A percentile compares a stretch with the other conserved stretches of the same genome.
Evolutionary conservation across 805 yeast species (phyloP).

Genomic region (Candida bentonensis): DNA sequence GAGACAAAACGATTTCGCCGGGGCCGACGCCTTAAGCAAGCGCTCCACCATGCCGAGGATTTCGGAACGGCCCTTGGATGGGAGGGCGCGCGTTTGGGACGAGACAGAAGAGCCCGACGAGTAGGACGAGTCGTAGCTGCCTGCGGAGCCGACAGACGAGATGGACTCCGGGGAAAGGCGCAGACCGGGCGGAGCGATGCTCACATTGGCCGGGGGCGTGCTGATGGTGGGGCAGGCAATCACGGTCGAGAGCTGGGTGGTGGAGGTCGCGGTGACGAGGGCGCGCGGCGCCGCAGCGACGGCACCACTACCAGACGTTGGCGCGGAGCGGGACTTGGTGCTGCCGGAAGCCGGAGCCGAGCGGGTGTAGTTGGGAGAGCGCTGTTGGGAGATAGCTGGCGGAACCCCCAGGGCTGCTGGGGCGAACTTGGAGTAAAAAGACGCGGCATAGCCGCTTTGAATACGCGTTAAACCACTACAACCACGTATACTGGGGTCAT

Average conservation of each 20-base stretch:
- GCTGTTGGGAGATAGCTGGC: too few species aligned
- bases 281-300: too few species aligned
- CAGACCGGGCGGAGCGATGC: background rate
- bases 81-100: background rate
- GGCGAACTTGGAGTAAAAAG: too few species aligned
- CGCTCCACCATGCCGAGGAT: background rate
- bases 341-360: too few species aligned
- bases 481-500: slow-evolving; percentile 1
- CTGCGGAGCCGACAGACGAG: background rate
- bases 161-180: background rate
- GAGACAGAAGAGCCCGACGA: background rate
- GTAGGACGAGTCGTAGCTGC: background rate
- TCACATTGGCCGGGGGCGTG: background rate
- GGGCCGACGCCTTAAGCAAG: background rate
- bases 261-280: background rate
- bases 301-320: too few species aligned
- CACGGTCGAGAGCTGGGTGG: background rate
- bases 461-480: background rate
- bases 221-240: background rate
- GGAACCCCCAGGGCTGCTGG: too few species aligned
- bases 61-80: background rate
- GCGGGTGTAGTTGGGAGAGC: too few species aligned
- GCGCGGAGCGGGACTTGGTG: too few species aligned
- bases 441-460: too few species aligned
- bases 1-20: background rate